Percentiles rank a stretch among this genome's conserved stretches.
Evolutionary conservation across 257 asterid species (phyloP).

Genomic region (Jacaranda copaia): DNA sequence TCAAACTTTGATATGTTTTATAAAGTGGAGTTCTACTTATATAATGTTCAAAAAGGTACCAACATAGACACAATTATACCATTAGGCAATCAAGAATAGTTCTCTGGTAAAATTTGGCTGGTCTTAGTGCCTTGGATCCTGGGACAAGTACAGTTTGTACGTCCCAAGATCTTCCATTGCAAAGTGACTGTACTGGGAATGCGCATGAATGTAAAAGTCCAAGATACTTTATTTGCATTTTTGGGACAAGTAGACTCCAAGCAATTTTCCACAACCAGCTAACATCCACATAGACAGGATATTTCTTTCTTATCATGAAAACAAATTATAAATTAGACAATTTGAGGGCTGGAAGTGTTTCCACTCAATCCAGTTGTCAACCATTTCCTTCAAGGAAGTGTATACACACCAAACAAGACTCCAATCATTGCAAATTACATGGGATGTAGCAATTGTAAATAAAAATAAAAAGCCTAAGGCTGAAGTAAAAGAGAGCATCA

Average conservation of each 20-base stretch:
- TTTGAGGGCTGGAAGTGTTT: not conserved
- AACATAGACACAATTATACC: too few species aligned
- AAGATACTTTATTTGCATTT: too few species aligned
- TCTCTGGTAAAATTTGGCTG: too few species aligned
- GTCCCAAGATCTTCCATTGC: too few species aligned
- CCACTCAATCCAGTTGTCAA: constrained; percentile 5
- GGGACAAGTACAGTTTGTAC: too few species aligned
- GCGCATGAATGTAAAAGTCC: too few species aligned
- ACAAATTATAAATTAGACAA: constrained; percentile 3
- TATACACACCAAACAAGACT: constrained; percentile 42
- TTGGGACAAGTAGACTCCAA: not conserved
- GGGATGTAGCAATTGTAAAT: constrained; percentile 34
- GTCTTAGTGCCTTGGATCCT: too few species aligned
- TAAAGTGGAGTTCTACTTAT: too few species aligned
- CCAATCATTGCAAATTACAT: constrained; percentile 41
- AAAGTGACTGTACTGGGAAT: too few species aligned
- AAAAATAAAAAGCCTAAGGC: constrained; percentile 19
- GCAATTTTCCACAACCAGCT: not conserved
- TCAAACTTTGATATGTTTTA: too few species aligned
- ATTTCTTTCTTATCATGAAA: not conserved
- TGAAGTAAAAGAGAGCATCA: constrained; percentile 29
- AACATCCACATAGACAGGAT: not conserved
- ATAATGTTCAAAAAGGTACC: too few species aligned
- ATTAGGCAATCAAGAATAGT: too few species aligned
- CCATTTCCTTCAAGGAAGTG: constrained; percentile 29